Evolutionary conservation across 176 grass and related monocot genomes (phyloP), one percentile per base, ranked within the genome.

Genomic region (Lolium perenne): DNA sequence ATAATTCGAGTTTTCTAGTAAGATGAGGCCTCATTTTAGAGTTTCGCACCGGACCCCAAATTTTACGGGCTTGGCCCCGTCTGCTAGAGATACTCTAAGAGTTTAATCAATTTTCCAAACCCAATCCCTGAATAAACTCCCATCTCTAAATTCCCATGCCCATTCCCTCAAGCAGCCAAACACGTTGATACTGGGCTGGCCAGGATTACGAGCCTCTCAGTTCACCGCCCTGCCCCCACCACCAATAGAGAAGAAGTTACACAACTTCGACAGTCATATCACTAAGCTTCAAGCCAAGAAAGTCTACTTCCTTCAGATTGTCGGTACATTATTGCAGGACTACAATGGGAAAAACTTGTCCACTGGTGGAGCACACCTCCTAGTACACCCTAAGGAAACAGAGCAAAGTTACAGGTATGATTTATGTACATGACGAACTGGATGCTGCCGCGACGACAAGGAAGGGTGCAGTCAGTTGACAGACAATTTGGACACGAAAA

Each of bases 381-480:
- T 56, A 21, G 67, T 15, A 23, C 84, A 23, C 80, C 32, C 82
- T 91, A 85, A 77, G 70, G 43, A 53, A 47, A 64, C 77, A 88
- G 77, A 83, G 80, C 67, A 87, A 40, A 83, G 81, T 91, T 81
- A 65, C 82, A 81, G 50, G 84, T 81, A 80, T 81, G 62, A 60
- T 64, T 78, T 87, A 88, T 88, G 60, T 91, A 88, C 86, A 91
- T 10, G 84, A 55, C 3, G 77, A 91, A 71, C 86, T 72, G 63
- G 71, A 81, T 77, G 63, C 67, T 73, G 73, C 64, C 35, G 22
- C 20, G 21, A 74, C 76, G 73, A 15, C 13, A 17, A 3, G 49
- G 14, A 4, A 12, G 2, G 29, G 71, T 38, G 66, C 16, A 8
- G 22, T 78, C 55, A 65, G 55, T 38, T 14, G 56, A 61, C 66